phyloP scores from a whole-genome alignment of 192 early-diverging fungal species.

The Gamsiella multidivaricata region DNA sequence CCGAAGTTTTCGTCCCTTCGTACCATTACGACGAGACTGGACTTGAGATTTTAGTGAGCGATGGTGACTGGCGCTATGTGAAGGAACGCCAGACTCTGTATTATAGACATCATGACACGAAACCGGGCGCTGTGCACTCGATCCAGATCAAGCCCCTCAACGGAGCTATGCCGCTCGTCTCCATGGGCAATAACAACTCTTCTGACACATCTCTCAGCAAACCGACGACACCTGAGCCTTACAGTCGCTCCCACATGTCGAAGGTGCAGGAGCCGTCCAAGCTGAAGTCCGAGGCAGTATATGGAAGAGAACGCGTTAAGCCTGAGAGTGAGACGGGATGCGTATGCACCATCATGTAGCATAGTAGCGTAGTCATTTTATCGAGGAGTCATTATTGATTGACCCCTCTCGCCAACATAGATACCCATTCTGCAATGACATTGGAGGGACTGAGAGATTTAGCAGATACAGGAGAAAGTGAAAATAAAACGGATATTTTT shows the following conservation, averaged over 20 bases:
- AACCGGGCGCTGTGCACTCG: constrained; percentile 40
- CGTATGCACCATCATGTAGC: constrained; percentile 44
- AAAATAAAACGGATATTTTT: no score
- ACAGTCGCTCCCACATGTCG: constrained; percentile 7
- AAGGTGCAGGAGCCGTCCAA: constrained; percentile 22
- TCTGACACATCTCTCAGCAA: constrained; percentile 8
- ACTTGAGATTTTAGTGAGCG: constrained; percentile 69
- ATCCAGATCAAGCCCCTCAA: constrained; percentile 28
- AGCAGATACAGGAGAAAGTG: no score
- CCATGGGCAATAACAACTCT: neutral
- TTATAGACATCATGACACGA: constrained; percentile 56
- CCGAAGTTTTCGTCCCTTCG: constrained; percentile 79
- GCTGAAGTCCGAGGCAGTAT: constrained; percentile 20
- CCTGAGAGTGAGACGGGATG: constrained; percentile 40
- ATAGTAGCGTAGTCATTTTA: neutral
- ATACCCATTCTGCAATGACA: no score
- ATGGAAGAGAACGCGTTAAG: constrained; percentile 6
- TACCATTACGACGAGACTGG: constrained; percentile 71
- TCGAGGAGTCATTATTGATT: no score
- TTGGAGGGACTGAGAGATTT: no score
- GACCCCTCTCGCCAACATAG: no score
- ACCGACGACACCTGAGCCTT: neutral
- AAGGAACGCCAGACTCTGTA: constrained; percentile 74
- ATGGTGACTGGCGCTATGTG: constrained; percentile 80
- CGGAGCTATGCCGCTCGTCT: neutral